These are phyloP conservation scores for Pythium plurisporium DNA, from an alignment of 352 stramenopile species.

Conservation along the genomic window DNA sequence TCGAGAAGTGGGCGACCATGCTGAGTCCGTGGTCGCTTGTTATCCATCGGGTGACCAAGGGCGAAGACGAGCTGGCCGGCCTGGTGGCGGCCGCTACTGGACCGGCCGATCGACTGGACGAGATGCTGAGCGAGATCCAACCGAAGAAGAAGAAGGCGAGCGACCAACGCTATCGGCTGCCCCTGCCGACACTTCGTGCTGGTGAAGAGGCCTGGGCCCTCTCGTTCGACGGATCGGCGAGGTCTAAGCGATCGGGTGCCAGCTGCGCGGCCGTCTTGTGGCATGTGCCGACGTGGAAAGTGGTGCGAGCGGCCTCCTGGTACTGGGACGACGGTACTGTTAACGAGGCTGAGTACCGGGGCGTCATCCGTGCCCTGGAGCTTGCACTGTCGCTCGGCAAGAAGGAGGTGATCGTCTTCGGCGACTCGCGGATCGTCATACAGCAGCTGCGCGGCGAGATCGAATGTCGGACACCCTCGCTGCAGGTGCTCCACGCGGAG, in stretches of 20 bases:
- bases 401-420: constrained; percentile 14
- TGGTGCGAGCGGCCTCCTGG: neutral
- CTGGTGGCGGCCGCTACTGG: constrained; percentile 1
- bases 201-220: constrained; percentile 4
- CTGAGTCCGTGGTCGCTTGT: constrained; percentile 15
- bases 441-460: constrained; percentile 23
- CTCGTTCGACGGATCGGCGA: constrained; percentile 21
- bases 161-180: neutral
- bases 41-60: neutral
- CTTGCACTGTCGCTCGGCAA: neutral
- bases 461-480: constrained; percentile 11
- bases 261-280: constrained; percentile 19
- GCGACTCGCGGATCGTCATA: constrained; percentile 18
- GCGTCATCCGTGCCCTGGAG: neutral
- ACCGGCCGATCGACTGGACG: constrained; percentile 2
- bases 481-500: constrained; percentile 6
- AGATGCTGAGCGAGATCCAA: constrained; percentile 4
- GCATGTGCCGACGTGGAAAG: neutral
- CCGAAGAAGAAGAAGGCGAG: constrained; percentile 14
- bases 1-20: constrained; percentile 2
- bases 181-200: neutral
- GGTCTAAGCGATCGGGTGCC: constrained; percentile 4
- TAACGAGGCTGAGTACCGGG: constrained; percentile 23
- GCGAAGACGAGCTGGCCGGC: constrained; percentile 6
- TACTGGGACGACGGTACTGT: constrained; percentile 15